These are phyloP conservation scores for Blastobotrys illinoisensis DNA, from an alignment of 1,139 yeast species.

Conservation along the genomic window DNA sequence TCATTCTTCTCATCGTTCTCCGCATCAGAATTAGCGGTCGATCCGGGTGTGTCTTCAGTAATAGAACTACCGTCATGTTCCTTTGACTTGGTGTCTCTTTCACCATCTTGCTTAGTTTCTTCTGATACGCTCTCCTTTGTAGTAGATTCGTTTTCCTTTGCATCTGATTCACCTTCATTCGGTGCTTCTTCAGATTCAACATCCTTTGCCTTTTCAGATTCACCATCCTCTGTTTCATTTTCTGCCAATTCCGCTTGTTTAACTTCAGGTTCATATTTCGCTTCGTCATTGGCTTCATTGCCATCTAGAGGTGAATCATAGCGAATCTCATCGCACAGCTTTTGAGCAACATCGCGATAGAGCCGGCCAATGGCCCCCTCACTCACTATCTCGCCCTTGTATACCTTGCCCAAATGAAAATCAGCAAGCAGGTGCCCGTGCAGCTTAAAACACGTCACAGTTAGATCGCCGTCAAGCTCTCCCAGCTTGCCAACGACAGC, in stretches of 20 bases:
- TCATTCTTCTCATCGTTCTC: neutral
- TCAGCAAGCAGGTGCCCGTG: neutral
- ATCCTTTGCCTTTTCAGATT: no score
- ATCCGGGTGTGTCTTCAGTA: no score
- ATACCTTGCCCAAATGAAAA: neutral
- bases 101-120: no score
- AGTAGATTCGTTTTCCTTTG: no score
- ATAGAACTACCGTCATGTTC: no score
- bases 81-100: no score
- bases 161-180: no score
- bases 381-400: neutral
- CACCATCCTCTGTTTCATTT: no score
- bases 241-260: neutral
- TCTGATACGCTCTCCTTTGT: no score
- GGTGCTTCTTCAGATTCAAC: no score
- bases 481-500: neutral
- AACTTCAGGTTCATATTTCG: slow-evolving; percentile 1
- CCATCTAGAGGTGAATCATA: no score
- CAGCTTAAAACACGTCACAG: neutral
- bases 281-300: neutral
- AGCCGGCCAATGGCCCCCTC: neutral
- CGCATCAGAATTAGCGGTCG: no score
- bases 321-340: neutral
- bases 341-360: neutral
- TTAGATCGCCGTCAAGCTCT: neutral